Evolutionary conservation across 352 stramenopile species (phyloP).

Genomic region (Aphanomyces cochlioides): DNA sequence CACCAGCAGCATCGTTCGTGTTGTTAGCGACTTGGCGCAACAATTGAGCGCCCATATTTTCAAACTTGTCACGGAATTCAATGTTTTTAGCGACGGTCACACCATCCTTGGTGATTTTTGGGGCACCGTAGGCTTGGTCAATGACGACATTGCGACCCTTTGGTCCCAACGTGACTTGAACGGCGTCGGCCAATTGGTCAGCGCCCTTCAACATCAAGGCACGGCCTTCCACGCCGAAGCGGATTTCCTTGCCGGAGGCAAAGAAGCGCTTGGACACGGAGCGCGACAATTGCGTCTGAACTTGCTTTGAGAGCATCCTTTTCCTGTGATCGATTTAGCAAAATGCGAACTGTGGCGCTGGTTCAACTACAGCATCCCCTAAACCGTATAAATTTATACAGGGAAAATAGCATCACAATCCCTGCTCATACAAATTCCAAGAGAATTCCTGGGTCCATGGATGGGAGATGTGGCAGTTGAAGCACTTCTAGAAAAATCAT

Average conservation of each 20-base stretch:
- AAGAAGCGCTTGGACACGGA: conserved; percentile 61
- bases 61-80: conserved; percentile 96
- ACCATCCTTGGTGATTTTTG: conserved; percentile 98
- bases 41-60: conserved; percentile 87
- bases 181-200: conserved; percentile 97
- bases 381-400: conserved; percentile 14
- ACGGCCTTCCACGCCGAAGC: conserved; percentile 97
- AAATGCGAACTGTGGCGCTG: conserved; percentile 30
- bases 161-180: conserved; percentile 98
- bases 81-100: conserved; percentile 97
- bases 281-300: conserved; percentile 29
- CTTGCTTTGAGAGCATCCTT: conserved; percentile 31
- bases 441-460: background rate
- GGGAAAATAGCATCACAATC: background rate
- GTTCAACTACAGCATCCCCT: conserved; percentile 12
- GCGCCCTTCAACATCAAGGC: conserved; percentile 98
- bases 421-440: conserved; percentile 26
- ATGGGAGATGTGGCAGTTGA: conserved; percentile 6
- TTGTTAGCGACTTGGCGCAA: conserved; percentile 93
- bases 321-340: conserved; percentile 20
- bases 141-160: conserved; percentile 99
- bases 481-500: conserved; percentile 30
- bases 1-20: conserved; percentile 99
- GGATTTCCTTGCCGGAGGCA: conserved; percentile 96
- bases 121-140: conserved; percentile 95